A percentile compares a stretch with the other conserved stretches of the same genome.
phyloP scores from a whole-genome alignment of 345 rosid genomes.

The Orychophragmus violaceus region DNA sequence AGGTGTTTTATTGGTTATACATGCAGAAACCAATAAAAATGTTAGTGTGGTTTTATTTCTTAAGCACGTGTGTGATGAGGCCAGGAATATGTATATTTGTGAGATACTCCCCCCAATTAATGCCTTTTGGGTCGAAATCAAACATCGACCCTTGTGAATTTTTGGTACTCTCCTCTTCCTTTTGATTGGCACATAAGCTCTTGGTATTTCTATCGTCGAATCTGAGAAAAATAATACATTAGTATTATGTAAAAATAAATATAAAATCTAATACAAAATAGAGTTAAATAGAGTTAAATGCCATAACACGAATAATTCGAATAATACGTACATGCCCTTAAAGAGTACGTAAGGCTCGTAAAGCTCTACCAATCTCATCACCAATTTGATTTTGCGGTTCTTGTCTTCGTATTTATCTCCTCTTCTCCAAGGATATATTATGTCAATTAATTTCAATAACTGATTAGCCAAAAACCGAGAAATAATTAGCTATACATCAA shows the following conservation, averaged over 20 bases:
- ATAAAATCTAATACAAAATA: neutral
- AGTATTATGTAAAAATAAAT: neutral
- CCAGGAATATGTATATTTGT: slow-evolving; percentile 58
- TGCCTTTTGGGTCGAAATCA: slow-evolving; percentile 51
- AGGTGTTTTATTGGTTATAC: neutral
- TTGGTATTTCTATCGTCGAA: slow-evolving; percentile 60
- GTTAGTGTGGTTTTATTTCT: slow-evolving; percentile 23
- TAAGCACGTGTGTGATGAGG: slow-evolving; percentile 42
- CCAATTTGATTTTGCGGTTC: slow-evolving; percentile 30
- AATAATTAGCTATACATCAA: neutral
- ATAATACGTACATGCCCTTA: slow-evolving; percentile 60
- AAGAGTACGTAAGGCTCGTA: slow-evolving; percentile 89
- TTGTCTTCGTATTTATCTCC: slow-evolving; percentile 22
- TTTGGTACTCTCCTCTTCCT: slow-evolving; percentile 31
- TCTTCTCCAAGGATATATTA: slow-evolving; percentile 23
- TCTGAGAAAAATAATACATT: slow-evolving; percentile 23
- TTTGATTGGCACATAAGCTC: slow-evolving; percentile 27
- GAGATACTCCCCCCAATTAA: slow-evolving; percentile 66
- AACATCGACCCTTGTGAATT: slow-evolving; percentile 34
- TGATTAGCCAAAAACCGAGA: neutral
- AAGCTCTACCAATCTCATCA: slow-evolving; percentile 65
- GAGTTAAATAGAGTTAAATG: neutral
- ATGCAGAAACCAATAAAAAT: neutral
- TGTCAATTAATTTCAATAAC: slow-evolving; percentile 18
- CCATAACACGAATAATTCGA: neutral